phyloP scores from a whole-genome alignment of 139 green algal genomes.

The Zygnema cylindricum region DNA sequence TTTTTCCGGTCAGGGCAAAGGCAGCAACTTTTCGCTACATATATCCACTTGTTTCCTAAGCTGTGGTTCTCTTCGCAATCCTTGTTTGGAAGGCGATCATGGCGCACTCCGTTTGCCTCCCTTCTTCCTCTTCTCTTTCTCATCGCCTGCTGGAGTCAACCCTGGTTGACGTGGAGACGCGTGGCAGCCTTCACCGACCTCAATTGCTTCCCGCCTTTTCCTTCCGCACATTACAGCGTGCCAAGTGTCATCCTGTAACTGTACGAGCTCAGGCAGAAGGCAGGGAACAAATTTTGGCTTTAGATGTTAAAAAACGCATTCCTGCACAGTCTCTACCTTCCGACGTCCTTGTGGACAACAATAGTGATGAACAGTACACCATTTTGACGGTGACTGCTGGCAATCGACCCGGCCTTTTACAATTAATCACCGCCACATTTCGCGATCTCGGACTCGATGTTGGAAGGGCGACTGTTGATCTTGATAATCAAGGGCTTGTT shows the following conservation, averaged over 20 bases:
- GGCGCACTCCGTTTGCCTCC: neutral
- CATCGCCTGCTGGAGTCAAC: too few relatives aligned
- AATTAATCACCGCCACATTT: conserved; percentile 74
- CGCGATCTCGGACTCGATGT: conserved; percentile 83
- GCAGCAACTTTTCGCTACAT: too few relatives aligned
- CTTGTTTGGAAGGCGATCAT: neutral
- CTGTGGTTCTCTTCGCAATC: neutral
- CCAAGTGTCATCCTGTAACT: neutral
- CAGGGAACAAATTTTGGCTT: neutral
- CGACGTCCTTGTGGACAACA: conserved; percentile 67
- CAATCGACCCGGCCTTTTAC: conserved; percentile 81
- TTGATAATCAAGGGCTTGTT: conserved; percentile 59
- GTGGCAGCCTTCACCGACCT: too few relatives aligned
- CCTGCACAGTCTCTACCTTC: neutral
- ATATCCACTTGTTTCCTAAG: neutral
- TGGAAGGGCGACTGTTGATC: conserved; percentile 64
- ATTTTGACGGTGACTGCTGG: conserved; percentile 69
- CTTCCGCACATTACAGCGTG: neutral
- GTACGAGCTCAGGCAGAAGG: neutral
- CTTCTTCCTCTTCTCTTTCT: neutral
- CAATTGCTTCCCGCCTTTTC: neutral
- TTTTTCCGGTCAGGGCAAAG: neutral
- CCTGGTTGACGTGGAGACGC: too few relatives aligned
- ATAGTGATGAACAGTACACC: conserved; percentile 68
- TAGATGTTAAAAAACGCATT: neutral